Conservation (phyloP, 345 rosid species). For the Murraya koenigii region DNA sequence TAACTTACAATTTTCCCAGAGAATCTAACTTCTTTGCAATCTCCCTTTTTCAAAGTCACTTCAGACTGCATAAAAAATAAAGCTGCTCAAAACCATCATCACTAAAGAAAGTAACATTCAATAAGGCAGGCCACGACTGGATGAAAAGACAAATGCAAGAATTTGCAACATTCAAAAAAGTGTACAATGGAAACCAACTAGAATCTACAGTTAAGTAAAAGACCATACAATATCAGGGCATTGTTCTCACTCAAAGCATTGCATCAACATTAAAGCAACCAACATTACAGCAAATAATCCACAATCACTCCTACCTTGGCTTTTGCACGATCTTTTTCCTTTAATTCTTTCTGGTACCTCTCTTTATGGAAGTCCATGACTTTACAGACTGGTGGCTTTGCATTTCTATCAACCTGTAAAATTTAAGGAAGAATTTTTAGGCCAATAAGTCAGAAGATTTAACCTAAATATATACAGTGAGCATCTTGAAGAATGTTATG, state of each 20-base stretch:
- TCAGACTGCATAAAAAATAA: constrained; percentile 39
- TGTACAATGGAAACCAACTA: neutral
- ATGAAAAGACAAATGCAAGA: neutral
- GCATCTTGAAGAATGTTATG: neutral
- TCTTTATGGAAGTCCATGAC: constrained; percentile 52
- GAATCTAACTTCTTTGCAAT: constrained; percentile 75
- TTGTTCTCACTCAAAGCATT: neutral
- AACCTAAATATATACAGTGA: neutral
- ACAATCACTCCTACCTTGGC: constrained; percentile 36
- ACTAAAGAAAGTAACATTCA: neutral
- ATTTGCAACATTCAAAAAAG: neutral
- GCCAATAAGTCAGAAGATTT: neutral
- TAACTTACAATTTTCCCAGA: constrained; percentile 68
- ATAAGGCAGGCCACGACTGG: neutral
- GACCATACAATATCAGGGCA: neutral
- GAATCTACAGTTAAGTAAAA: neutral
- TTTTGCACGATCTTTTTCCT: constrained; percentile 56
- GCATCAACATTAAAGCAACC: neutral
- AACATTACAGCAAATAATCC: constrained; percentile 3
- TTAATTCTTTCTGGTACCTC: constrained; percentile 27
- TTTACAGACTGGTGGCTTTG: constrained; percentile 64
- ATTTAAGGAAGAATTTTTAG: neutral
- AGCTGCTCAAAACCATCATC: neutral
- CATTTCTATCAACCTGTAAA: constrained; percentile 46
- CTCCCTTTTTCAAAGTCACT: constrained; percentile 33